These are phyloP conservation scores for Cercophora sp. DNA, from an alignment of 495 filamentous ascomycete genomes.

Conservation along the genomic window DNA sequence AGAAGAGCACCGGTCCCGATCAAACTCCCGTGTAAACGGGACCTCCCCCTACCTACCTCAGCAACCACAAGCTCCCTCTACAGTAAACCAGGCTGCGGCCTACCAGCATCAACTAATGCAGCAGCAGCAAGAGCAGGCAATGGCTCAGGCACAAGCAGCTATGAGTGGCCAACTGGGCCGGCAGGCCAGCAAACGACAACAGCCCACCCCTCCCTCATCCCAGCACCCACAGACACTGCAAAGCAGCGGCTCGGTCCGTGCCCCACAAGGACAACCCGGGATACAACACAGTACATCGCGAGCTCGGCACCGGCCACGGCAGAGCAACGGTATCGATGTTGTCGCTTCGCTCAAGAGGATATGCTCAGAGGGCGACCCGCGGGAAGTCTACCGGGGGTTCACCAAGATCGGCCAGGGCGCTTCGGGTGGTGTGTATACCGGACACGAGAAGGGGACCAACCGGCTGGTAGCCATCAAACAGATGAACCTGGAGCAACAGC, in stretches of 20 bases:
- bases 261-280: conserved; percentile 36
- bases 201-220: conserved; percentile 48
- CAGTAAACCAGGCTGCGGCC: conserved; percentile 31
- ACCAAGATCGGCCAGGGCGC: conserved; percentile 97
- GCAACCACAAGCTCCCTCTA: conserved; percentile 30
- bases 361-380: conserved; percentile 83
- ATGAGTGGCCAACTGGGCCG: conserved; percentile 57
- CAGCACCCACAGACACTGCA: conserved; percentile 53
- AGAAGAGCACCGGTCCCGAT: conserved; percentile 52
- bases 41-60: conserved; percentile 36
- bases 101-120: conserved; percentile 69
- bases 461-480: conserved; percentile 96
- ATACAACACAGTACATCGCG: conserved; percentile 52
- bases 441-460: conserved; percentile 77
- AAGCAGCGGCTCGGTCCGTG: conserved; percentile 53
- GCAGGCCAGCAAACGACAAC: conserved; percentile 60
- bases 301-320: conserved; percentile 70
- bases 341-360: conserved; percentile 78
- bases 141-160: conserved; percentile 66
- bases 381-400: conserved; percentile 77
- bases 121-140: conserved; percentile 72
- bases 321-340: conserved; percentile 73
- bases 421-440: conserved; percentile 92
- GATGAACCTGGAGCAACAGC: conserved; percentile 98
- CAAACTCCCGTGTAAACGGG: conserved; percentile 51